Percentiles rank a stretch among this genome's conserved stretches.
phyloP scores from a whole-genome alignment of 163 green algal genomes.

The Volvox carteri region DNA sequence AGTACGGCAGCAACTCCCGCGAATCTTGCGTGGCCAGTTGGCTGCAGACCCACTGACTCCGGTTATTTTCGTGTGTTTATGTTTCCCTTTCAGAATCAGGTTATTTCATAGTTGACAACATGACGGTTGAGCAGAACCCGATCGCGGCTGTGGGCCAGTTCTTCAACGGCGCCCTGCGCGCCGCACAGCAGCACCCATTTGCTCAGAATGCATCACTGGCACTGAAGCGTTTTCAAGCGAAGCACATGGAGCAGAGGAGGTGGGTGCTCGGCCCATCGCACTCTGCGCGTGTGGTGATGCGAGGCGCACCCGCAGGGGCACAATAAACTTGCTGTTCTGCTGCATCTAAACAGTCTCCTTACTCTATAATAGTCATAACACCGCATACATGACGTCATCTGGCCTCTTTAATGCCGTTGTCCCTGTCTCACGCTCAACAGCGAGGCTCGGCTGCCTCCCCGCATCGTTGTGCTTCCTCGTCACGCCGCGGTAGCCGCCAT shows the following conservation, averaged over 20 bases:
- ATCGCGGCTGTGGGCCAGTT: constrained; percentile 1
- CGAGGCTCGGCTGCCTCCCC: constrained; percentile 25
- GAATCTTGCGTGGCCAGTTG: too few species aligned
- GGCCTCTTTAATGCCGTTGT: not conserved
- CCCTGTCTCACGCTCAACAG: not conserved
- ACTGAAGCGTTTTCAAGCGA: constrained; percentile 32
- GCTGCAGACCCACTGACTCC: too few species aligned
- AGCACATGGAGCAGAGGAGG: constrained; percentile 19
- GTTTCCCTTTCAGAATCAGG: too few species aligned
- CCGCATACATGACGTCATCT: too few species aligned
- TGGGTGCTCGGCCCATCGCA: not conserved
- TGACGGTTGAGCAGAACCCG: constrained; percentile 14
- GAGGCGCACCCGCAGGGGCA: too few species aligned
- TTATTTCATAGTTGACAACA: not conserved
- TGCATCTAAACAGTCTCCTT: not conserved
- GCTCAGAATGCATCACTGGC: constrained; percentile 24
- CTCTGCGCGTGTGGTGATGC: constrained; percentile 11
- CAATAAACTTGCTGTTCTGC: too few species aligned
- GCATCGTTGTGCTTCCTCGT: constrained; percentile 44
- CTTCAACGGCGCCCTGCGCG: constrained; percentile 12
- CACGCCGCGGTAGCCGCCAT: constrained; percentile 85
- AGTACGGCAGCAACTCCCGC: too few species aligned
- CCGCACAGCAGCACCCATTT: constrained; percentile 40
- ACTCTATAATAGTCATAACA: not conserved
- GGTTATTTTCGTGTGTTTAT: too few species aligned